These are phyloP conservation scores for Colletotrichum phormii DNA, from an alignment of 2,329 filamentous ascomycete species.

Conservation along the genomic window DNA sequence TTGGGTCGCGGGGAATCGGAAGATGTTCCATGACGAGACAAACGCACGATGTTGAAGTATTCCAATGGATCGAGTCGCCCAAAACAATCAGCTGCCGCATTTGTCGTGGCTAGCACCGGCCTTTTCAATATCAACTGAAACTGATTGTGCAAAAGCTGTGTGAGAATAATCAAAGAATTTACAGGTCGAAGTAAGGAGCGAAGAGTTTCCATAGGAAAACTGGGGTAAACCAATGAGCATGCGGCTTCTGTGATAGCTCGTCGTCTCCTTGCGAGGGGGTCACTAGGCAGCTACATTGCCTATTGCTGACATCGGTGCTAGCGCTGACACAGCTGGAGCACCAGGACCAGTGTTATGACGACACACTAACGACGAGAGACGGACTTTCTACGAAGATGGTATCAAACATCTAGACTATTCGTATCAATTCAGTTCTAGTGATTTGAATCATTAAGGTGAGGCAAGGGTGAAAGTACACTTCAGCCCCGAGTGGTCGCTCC, in stretches of 20 bases:
- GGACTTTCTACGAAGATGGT: no score
- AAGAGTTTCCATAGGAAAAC: not conserved
- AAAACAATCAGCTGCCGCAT: no score
- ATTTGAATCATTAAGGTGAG: not conserved
- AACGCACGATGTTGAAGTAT: not conserved
- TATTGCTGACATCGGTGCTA: not conserved
- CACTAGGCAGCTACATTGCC: not conserved
- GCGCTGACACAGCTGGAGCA: not conserved
- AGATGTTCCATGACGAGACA: conserved; percentile 26
- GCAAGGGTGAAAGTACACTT: not conserved
- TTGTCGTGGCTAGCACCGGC: no score
- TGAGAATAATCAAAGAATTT: no score
- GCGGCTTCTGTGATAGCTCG: no score
- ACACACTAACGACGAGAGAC: no score
- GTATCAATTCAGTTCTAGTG: not conserved
- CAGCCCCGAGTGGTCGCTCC: conserved; percentile 30
- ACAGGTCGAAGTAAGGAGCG: not conserved
- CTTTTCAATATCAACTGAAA: no score
- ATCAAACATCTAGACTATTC: not conserved
- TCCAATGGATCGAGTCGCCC: not conserved
- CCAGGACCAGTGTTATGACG: not conserved
- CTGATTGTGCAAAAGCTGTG: no score
- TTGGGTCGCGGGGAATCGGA: conserved; percentile 26
- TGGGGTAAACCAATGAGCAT: not conserved
- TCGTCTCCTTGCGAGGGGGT: not conserved